phyloP scores from a whole-genome alignment of 176 grass and related monocot genomes.

The Carex myosuroides region DNA sequence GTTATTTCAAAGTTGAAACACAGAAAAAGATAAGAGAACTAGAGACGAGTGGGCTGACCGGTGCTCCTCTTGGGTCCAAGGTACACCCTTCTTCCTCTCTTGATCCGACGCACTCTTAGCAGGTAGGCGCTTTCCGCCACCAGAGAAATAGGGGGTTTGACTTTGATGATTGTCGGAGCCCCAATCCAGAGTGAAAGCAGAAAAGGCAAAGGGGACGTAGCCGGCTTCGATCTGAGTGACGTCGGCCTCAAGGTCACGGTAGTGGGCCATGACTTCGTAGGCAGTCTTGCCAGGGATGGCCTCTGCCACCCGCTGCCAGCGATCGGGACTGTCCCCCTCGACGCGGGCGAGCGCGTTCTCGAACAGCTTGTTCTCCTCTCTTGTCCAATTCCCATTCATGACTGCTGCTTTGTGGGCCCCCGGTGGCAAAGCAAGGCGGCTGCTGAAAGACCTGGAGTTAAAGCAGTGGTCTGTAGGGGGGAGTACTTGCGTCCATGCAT shows the following conservation, averaged over 20 bases:
- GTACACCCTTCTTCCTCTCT: slow-evolving; percentile 92
- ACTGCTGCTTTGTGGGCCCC: slow-evolving; percentile 17
- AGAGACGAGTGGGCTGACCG: slow-evolving; percentile 38
- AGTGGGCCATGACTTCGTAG: slow-evolving; percentile 53
- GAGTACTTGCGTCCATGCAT: slow-evolving; percentile 60
- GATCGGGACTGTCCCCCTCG: slow-evolving; percentile 41
- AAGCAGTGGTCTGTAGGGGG: slow-evolving; percentile 36
- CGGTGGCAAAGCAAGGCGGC: slow-evolving; percentile 12
- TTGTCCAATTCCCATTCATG: slow-evolving; percentile 32
- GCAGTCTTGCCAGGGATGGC: slow-evolving; percentile 60
- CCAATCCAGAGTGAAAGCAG: slow-evolving; percentile 64
- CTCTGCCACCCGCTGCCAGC: slow-evolving; percentile 59
- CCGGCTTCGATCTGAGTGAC: slow-evolving; percentile 71
- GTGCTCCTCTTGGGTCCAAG: slow-evolving; percentile 96
- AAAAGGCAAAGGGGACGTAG: slow-evolving; percentile 20
- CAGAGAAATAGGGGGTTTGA: slow-evolving; percentile 18
- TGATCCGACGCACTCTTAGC: slow-evolving; percentile 49
- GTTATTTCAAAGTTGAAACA: too few species aligned
- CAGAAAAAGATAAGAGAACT: slow-evolving; percentile 27
- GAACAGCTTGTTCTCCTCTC: slow-evolving; percentile 86
- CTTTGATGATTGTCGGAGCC: slow-evolving; percentile 18
- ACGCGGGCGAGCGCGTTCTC: slow-evolving; percentile 57
- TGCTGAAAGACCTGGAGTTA: neutral
- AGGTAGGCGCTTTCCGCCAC: slow-evolving; percentile 29
- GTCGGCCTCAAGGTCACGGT: slow-evolving; percentile 52